Evolutionary conservation across 352 stramenopile species (phyloP).

Genomic region (Pythium monospermum): DNA sequence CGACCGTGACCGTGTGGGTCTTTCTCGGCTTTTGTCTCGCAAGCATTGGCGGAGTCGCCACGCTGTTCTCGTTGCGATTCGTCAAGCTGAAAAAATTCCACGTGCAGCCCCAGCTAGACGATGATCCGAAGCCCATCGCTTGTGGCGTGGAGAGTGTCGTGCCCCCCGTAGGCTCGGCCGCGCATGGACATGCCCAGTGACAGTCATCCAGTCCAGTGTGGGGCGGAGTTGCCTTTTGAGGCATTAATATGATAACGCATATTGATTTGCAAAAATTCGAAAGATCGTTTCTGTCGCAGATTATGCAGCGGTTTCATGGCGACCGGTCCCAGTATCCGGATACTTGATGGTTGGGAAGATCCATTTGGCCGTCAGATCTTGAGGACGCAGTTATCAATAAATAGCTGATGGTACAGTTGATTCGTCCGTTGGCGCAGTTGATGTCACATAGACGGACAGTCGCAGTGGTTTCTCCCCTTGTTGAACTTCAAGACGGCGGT

Average conservation of each 20-base stretch:
- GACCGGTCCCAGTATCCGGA: no score
- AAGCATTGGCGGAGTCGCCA: slow-evolving; percentile 23
- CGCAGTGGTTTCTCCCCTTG: no score
- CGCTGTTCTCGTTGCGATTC: slow-evolving; percentile 33
- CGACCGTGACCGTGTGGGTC: slow-evolving; percentile 53
- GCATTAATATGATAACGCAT: not conserved
- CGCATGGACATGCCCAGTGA: slow-evolving; percentile 1
- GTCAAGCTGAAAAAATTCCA: slow-evolving; percentile 38
- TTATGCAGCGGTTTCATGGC: not conserved
- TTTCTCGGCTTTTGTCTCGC: slow-evolving; percentile 50
- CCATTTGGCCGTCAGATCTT: not conserved
- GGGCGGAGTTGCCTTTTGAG: no score
- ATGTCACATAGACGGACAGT: no score
- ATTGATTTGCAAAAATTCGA: no score
- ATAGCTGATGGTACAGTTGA: no score
- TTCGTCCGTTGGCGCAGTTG: no score
- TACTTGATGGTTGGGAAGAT: no score
- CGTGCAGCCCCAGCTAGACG: slow-evolving; percentile 30
- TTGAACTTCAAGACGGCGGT: no score
- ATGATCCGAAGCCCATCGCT: not conserved
- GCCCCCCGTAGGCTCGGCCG: not conserved
- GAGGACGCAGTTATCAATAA: no score
- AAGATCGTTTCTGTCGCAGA: not conserved
- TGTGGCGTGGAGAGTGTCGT: not conserved
- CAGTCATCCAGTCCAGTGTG: no score